These are phyloP conservation scores for Cutaneotrichosporon arboriforme DNA, from an alignment of 1,284 basidiomycete genomes.

Conservation along the genomic window DNA sequence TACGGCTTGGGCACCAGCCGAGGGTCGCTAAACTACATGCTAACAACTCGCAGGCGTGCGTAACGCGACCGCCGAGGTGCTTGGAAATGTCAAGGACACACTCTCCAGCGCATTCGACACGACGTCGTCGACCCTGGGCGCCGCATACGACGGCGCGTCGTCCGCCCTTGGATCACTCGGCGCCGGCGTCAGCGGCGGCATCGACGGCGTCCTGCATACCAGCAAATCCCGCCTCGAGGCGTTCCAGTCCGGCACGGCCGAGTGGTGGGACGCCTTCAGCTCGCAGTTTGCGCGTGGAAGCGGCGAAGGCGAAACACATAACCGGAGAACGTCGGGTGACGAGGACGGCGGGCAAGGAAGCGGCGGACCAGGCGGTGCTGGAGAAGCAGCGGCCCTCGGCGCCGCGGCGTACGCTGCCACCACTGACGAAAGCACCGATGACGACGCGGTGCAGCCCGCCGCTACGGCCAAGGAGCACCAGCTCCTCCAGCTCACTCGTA, in stretches of 20 bases:
- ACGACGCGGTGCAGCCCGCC: constrained; percentile 2
- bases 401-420: constrained; percentile 12
- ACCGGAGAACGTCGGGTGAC: not conserved
- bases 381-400: constrained; percentile 17
- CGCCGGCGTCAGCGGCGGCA: constrained; percentile 7
- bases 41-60: constrained; percentile 31
- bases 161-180: constrained; percentile 20
- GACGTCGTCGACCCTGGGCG: constrained; percentile 28
- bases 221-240: constrained; percentile 28
- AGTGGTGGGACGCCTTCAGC: constrained; percentile 41
- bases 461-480: constrained; percentile 32
- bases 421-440: constrained; percentile 8
- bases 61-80: constrained; percentile 39
- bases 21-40: too few species aligned
- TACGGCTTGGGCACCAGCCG: constrained; percentile 12
- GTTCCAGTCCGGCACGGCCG: constrained; percentile 30
- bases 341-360: constrained; percentile 32
- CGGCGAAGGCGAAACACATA: not conserved
- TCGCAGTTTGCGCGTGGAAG: constrained; percentile 19
- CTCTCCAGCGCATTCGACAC: constrained; percentile 36
- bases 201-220: constrained; percentile 18
- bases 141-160: constrained; percentile 23
- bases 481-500: constrained; percentile 85
- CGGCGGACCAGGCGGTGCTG: constrained; percentile 17
- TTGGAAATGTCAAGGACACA: constrained; percentile 33